These are phyloP conservation scores for Catharanthus roseus DNA, from an alignment of 257 asterid genomes.

Conservation along the genomic window DNA sequence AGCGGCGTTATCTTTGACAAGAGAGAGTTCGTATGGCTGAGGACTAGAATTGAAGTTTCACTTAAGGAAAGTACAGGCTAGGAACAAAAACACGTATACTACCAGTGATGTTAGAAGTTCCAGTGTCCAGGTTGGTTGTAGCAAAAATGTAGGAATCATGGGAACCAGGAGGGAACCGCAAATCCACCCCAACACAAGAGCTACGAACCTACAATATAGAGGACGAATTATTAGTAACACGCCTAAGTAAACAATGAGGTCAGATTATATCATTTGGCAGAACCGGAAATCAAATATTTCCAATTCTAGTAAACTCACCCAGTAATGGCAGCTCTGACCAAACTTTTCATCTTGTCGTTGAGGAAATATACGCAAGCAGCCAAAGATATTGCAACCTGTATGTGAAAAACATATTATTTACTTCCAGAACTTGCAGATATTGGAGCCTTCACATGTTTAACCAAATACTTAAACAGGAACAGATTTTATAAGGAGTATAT, in stretches of 20 bases:
- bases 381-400: constrained; percentile 85
- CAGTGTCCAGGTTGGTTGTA: constrained; percentile 82
- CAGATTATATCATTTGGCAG: neutral
- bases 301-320: constrained; percentile 50
- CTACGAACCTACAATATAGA: constrained; percentile 56
- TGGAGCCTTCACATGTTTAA: neutral
- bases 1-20: too few species aligned
- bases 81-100: constrained; percentile 60
- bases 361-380: constrained; percentile 95
- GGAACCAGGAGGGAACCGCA: constrained; percentile 76
- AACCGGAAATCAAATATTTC: constrained; percentile 1
- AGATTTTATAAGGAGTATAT: too few species aligned
- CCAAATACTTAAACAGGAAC: neutral
- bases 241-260: neutral
- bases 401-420: neutral
- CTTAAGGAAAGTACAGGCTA: constrained; percentile 85
- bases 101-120: constrained; percentile 90
- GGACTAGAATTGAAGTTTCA: constrained; percentile 22
- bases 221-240: constrained; percentile 1
- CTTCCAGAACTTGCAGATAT: neutral
- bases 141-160: constrained; percentile 54
- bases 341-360: constrained; percentile 85
- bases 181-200: constrained; percentile 82
- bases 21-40: neutral
- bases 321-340: constrained; percentile 70